Percentiles rank a stretch among this genome's conserved stretches.
phyloP scores from a whole-genome alignment of 768 basidiomycete species.

The Mrakia gelida region DNA sequence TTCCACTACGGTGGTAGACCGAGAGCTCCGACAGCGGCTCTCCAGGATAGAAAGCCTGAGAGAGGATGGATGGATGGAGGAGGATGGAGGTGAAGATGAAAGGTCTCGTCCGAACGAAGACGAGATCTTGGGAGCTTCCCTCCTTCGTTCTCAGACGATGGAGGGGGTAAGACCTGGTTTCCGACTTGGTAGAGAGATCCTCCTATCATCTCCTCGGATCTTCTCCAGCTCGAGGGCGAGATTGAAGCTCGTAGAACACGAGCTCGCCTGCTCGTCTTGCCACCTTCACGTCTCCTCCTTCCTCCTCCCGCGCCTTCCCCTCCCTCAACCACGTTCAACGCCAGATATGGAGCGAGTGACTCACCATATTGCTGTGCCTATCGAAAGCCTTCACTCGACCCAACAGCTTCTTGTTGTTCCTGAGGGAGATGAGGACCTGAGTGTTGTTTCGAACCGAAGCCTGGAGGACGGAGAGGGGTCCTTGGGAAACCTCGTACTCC shows the following conservation, averaged over 20 bases:
- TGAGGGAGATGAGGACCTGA: slow-evolving; percentile 91
- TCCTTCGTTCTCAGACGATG: too few species aligned
- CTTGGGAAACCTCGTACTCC: slow-evolving; percentile 67
- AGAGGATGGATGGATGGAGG: too few species aligned
- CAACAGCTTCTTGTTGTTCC: slow-evolving; percentile 94
- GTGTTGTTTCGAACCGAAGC: slow-evolving; percentile 96
- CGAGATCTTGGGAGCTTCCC: too few species aligned
- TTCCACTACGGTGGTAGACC: too few species aligned
- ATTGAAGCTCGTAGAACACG: not conserved
- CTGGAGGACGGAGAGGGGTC: slow-evolving; percentile 91
- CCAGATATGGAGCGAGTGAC: slow-evolving; percentile 35
- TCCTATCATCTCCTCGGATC: too few species aligned
- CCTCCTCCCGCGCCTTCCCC: not conserved
- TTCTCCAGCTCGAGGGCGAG: not conserved
- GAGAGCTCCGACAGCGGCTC: too few species aligned
- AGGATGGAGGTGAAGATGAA: too few species aligned
- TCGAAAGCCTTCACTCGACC: slow-evolving; percentile 94
- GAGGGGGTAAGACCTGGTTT: too few species aligned
- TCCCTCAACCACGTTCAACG: not conserved
- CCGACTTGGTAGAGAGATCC: too few species aligned
- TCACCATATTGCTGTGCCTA: slow-evolving; percentile 95
- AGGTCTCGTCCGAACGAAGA: too few species aligned
- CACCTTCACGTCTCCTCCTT: slow-evolving; percentile 3
- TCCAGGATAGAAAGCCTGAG: too few species aligned
- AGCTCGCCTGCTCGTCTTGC: not conserved